Evolutionary conservation across 164 flowering plant species (phyloP).

Genomic region (grape (Vitis vinifera)): ASM3070453v1 NC_081813.1:2510501-2511000

Average conservation of each 20-base stretch:
- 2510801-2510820: slow-evolving; percentile 32
- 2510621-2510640: slow-evolving; percentile 36
- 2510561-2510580: not conserved
- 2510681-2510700: slow-evolving; percentile 22
- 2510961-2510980: too few relatives aligned
- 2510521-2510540: too few relatives aligned
- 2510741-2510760: slow-evolving; percentile 33
- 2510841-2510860: slow-evolving; percentile 24
- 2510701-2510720: slow-evolving; percentile 10
- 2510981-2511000: too few relatives aligned
- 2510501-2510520: too few relatives aligned
- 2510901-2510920: slow-evolving; percentile 32
- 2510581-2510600: slow-evolving; percentile 17
- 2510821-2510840: slow-evolving; percentile 47
- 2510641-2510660: slow-evolving; percentile 58
- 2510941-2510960: too few relatives aligned
- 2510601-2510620: slow-evolving; percentile 9
- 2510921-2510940: slow-evolving; percentile 2
- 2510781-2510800: slow-evolving; percentile 24
- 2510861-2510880: slow-evolving; percentile 38
- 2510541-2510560: too few relatives aligned
- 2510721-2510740: slow-evolving; percentile 33
- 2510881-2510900: slow-evolving; percentile 26
- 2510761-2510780: slow-evolving; percentile 34
- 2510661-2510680: slow-evolving; percentile 46